Base-by-base conservation (phyloP, 768 basidiomycete genomes). In the Kwoniella bestiolae region DNA sequence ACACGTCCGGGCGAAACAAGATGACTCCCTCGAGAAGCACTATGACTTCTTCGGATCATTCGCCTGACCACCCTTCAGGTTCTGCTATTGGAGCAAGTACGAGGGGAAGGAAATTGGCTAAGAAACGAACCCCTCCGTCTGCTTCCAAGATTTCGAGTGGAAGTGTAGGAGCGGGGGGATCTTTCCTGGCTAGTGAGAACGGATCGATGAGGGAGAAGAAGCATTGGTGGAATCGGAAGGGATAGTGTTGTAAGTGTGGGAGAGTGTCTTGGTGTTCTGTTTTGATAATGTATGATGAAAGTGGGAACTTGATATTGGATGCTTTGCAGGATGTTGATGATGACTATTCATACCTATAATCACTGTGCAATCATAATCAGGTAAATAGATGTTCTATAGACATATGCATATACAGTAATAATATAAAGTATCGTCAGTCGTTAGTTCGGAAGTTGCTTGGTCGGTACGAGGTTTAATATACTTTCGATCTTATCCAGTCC, bases 401-500 rank as follows among this genome's bases (percentile, higher is more conserved):
- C n/a, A 26, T 49, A 11, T n/a, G n/a, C 3, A 49, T 26, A 49
- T 21, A 49, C 11, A 49, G 46, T 7, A 31, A 29, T 28, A 28
- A 55, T 55, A 29, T 26, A n/a, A 28, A 5, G 26, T 25, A 14
- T 28, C 25, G 21, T 32, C 52, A 5, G 11, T 38, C 9, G 11
- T 18, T 44, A n/a, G 16, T 25, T 53, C 12, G 51, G 31, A 28
- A 53, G 18, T 35, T 38, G 28, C 16, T 35, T 41, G 31, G 25
- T 32, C 8, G 21, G 56, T 25, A 11, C 4, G 32, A 46, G 56
- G 23, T 45, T 26, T 44, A 61, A 50, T 29, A 61, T 11, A 14
- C 26, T 25, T 38, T 61, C 55, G 25, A 79, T 72, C 65, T 73
- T 74, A 47, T 59, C 68, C 28, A 79, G 57, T 6, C 77, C 77